Evolutionary conservation across 176 grass and related monocot species (phyloP).

Genomic region (Oryza australiensis): DNA sequence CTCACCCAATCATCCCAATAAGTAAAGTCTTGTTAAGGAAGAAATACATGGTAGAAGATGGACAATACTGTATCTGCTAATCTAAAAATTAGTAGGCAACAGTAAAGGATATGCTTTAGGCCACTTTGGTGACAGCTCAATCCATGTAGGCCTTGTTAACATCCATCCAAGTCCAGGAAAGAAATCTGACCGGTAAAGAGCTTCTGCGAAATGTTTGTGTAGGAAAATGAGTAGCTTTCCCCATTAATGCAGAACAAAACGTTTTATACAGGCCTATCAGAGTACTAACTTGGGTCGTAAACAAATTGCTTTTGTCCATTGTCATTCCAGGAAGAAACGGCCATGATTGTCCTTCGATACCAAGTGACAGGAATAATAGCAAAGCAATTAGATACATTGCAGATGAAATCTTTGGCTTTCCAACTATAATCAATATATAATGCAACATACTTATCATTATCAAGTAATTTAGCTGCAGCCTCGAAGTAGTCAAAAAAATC

Average conservation of each 20-base stretch:
- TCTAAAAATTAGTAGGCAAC: slow-evolving; percentile 6
- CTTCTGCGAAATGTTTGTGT: slow-evolving; percentile 54
- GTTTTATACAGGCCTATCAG: slow-evolving; percentile 1
- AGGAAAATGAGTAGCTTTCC: slow-evolving; percentile 38
- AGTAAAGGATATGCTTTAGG: slow-evolving; percentile 99
- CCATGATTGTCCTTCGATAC: slow-evolving; percentile 84
- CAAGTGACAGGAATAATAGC: slow-evolving; percentile 17
- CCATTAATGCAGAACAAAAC: slow-evolving; percentile 18
- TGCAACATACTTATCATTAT: slow-evolving; percentile 75
- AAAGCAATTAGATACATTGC: slow-evolving; percentile 27
- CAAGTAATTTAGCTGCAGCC: slow-evolving; percentile 83
- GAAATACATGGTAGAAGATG: slow-evolving; percentile 25
- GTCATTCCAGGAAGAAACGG: slow-evolving; percentile 98
- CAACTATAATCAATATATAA: slow-evolving; percentile 27
- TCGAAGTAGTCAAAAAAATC: slow-evolving; percentile 97
- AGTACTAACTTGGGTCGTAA: slow-evolving; percentile 78
- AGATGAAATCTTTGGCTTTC: slow-evolving; percentile 2
- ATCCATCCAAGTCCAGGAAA: slow-evolving; percentile 99
- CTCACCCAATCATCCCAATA: slow-evolving; percentile 99
- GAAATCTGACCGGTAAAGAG: slow-evolving; percentile 94
- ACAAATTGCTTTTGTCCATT: slow-evolving; percentile 96
- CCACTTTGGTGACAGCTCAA: slow-evolving; percentile 96
- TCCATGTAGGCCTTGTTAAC: slow-evolving; percentile 89
- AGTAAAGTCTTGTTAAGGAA: slow-evolving; percentile 95
- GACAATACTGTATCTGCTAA: neutral